Evolutionary conservation across 768 basidiomycete species (phyloP), one percentile per base, ranked within the genome.

Genomic region (Trametes gibbosa): DNA sequence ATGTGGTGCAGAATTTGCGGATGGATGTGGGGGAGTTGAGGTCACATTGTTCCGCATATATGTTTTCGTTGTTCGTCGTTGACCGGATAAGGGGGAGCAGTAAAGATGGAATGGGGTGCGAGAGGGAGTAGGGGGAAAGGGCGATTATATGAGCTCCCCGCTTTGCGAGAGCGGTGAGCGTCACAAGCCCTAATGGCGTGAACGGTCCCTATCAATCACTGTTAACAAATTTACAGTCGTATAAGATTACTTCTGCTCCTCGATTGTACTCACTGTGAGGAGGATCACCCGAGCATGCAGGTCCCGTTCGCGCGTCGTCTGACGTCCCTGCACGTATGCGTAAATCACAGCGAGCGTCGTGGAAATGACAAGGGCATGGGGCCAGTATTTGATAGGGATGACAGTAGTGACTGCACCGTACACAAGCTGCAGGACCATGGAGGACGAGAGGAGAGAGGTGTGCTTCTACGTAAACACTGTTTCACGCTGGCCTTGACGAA

Each of bases 91-190:
- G 79, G 9, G 81, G 75, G 58, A 93, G 72, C 45, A 92, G 76
- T 45, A 86, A 77, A n/a, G 80, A 73, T 2, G 86, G 79, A 24
- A 80, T 70, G 8, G 76, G 72, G 10, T 83, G 78, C 14, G 81
- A 79, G 21, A 88, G 75, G 1, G 85, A 79, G 42, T 84, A 77
- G 0, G 82, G 78, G 0, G 87, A 81, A 21, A 94, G 81, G 0
- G 87, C 87, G 43, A 95, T 88, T 58, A 94, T 73, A 63, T 90
- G 89, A 17, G 91, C 90, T 13, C 92, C 92, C 43, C 87, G 82
- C 48, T 81, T 72, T 1, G 92, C 90, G 9, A 95, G 73, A 2
- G 74, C 74, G 55, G 87, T 83, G 7, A 92, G 70, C 0, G 92
- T 67, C 0, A 85, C 87, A 10, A 92, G 69, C 2, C 91, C 90